Evolutionary conservation across 345 rosid genomes (phyloP), one percentile per base, ranked within the genome.

Genomic region (Populus pruinosa): DNA sequence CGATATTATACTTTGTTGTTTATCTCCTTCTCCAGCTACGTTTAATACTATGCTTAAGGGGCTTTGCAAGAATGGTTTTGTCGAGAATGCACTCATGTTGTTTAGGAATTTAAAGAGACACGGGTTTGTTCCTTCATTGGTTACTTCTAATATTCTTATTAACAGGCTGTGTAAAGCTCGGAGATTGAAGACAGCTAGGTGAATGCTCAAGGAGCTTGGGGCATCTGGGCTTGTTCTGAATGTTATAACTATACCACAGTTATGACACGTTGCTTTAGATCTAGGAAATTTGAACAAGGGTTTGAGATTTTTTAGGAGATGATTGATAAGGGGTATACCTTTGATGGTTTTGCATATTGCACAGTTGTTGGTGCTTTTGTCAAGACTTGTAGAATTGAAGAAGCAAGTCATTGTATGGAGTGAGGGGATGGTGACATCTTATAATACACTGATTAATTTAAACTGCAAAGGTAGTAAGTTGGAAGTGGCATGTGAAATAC

Each of bases 21-120:
- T 88, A 10, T 35, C 47, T 0, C 93, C 93, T 16, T 81, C 86
- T 76, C 71, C 70, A 0, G 86, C 91, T 47, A 90, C 99, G 5
- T 87, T 83, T 79, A 95, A 93, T 82, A 88, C 88, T 33, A 79
- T 92, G 77, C 84, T 96, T 31, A 89, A 93, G 84, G 98, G 97
- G 12, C 91, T 96, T 25, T 92, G 94, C 85, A 93, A 87, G 80
- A 85, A 86, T 65, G 93, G 96, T 53, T 87, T 71, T 80, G 65
- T 77, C 2, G 63, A 65, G 18, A 84, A 89, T 73, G 98, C 97
- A 6, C 77, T 92, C 21, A 82, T 62, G 88, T 71, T 90, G 29
- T 91, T 93, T 73, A 83, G 90, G 74, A 71, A 79, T 63, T 81
- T 91, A 63, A 86, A 90, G 77, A 76, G 77, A 35, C 81, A 87